Percentiles rank a stretch among this genome's conserved stretches.
Evolutionary conservation across 441 rosid genomes (phyloP).

Genomic region (Arabidopsis lyrata): DNA sequence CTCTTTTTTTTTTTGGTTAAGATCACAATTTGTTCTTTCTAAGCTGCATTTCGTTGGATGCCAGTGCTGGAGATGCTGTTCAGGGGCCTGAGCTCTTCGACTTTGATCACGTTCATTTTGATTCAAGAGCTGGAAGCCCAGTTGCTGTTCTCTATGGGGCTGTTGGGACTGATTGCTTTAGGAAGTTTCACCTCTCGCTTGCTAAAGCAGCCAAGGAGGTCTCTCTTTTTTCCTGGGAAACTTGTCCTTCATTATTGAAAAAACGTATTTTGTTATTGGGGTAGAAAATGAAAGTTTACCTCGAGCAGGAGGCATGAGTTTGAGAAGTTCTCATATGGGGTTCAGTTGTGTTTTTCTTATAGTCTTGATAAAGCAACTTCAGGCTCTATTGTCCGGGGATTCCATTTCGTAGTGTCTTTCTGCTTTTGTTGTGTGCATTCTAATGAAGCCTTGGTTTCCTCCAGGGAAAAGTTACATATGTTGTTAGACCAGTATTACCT

Average conservation of each 20-base stretch:
- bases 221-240: background rate
- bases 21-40: background rate
- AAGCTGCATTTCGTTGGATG: conserved; percentile 34
- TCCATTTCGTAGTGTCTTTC: background rate
- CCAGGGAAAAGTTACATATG: conserved; percentile 89
- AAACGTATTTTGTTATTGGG: background rate
- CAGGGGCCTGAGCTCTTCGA: conserved; percentile 93
- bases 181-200: conserved; percentile 75
- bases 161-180: conserved; percentile 89
- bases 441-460: conserved; percentile 42
- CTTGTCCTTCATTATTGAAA: background rate
- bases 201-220: conserved; percentile 87
- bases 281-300: conserved; percentile 4
- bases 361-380: conserved; percentile 14
- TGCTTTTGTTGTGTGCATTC: conserved; percentile 30
- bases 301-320: background rate
- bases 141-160: conserved; percentile 93
- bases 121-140: conserved; percentile 68
- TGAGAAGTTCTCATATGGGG: conserved; percentile 12
- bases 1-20: conserved; percentile 8
- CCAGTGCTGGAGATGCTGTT: conserved; percentile 69
- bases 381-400: conserved; percentile 17
- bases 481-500: conserved; percentile 94
- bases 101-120: conserved; percentile 86
- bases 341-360: background rate